These are phyloP conservation scores for Moringa oleifera DNA, from an alignment of 345 rosid species.

Conservation along the genomic window DNA sequence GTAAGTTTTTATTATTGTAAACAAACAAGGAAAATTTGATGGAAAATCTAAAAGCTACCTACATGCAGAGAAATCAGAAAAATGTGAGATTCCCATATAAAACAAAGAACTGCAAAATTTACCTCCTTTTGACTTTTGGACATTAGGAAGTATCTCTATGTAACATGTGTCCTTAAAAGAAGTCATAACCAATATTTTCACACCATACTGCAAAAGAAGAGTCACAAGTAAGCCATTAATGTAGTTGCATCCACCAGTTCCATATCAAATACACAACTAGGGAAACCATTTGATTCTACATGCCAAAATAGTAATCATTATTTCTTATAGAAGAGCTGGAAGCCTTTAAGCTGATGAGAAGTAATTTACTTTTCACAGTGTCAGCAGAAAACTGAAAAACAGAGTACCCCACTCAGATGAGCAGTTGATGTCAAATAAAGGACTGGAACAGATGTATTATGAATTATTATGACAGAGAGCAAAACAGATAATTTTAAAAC, in stretches of 20 bases:
- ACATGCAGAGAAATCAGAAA: not conserved
- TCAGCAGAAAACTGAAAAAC: not conserved
- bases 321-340: not conserved
- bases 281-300: not conserved
- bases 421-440: not conserved
- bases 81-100: not conserved
- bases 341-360: not conserved
- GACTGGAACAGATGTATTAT: too few species aligned
- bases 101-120: constrained; percentile 11
- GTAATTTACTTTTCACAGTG: not conserved
- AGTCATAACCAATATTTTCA: constrained; percentile 68
- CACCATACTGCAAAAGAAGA: constrained; percentile 50
- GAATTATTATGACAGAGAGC: too few species aligned
- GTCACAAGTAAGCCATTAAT: constrained; percentile 6
- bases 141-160: constrained; percentile 80
- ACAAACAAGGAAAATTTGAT: too few species aligned
- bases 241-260: not conserved
- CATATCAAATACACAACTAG: not conserved
- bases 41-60: not conserved
- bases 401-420: not conserved
- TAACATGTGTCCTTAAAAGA: constrained; percentile 86
- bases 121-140: constrained; percentile 65
- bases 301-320: not conserved
- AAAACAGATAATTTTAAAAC: too few species aligned
- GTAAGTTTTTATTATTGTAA: too few species aligned